Conservation (phyloP, 1,284 basidiomycete species). For the Hemileia vastatrix region DNA sequence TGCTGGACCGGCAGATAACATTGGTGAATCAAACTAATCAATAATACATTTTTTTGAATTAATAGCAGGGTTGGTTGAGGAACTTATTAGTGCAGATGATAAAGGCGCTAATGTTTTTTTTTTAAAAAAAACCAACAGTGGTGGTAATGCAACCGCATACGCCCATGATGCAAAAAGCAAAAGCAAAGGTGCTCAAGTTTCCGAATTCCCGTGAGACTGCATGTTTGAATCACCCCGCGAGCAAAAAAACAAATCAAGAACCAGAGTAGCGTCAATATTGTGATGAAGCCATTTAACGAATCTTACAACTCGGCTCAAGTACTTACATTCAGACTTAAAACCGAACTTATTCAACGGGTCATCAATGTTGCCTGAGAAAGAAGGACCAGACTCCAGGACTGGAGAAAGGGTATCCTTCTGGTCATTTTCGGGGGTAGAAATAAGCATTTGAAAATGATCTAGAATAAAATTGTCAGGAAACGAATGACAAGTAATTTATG, state of each 20-base stretch:
- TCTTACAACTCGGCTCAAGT: neutral
- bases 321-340: conserved; percentile 22
- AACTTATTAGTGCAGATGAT: too few species aligned
- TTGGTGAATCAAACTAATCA: conserved; percentile 59
- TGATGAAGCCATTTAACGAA: neutral
- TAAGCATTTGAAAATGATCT: too few species aligned
- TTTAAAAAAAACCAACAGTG: too few species aligned
- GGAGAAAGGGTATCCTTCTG: too few species aligned
- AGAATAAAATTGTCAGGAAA: too few species aligned
- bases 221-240: neutral
- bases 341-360: conserved; percentile 13
- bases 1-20: conserved; percentile 65
- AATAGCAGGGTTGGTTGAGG: neutral
- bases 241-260: neutral
- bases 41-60: too few species aligned
- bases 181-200: conserved; percentile 21
- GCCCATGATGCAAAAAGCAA: conserved; percentile 23
- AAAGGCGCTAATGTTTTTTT: too few species aligned
- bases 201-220: conserved; percentile 21
- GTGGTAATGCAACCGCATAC: conserved; percentile 20
- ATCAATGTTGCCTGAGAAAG: too few species aligned
- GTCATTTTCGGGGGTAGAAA: too few species aligned
- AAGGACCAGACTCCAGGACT: too few species aligned
- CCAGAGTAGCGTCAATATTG: neutral
- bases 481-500: too few species aligned